These are phyloP conservation scores for Collybiopsis luxurians DNA, from an alignment of 768 basidiomycete species.

Conservation along the genomic window DNA sequence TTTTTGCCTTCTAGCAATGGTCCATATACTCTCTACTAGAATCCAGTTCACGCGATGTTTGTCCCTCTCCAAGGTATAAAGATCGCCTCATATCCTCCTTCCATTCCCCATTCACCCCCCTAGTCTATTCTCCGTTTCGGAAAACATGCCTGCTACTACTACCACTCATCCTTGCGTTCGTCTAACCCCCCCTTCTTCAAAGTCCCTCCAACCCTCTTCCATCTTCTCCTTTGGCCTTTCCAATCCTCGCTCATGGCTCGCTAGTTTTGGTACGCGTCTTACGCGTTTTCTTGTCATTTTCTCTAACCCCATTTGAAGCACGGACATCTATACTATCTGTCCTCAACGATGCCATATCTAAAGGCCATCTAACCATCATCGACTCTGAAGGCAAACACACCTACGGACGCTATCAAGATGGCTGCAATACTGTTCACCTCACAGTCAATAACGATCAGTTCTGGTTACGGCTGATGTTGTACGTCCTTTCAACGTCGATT, in stretches of 20 bases:
- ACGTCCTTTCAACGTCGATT: slow-evolving; percentile 21
- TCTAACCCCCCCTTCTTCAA: slow-evolving; percentile 37
- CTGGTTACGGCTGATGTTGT: slow-evolving; percentile 67
- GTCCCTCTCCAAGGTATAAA: slow-evolving; percentile 3
- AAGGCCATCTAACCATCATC: slow-evolving; percentile 59
- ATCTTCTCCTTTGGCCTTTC: slow-evolving; percentile 41
- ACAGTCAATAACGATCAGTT: slow-evolving; percentile 59
- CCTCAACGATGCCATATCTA: slow-evolving; percentile 54
- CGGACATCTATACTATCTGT: slow-evolving; percentile 59
- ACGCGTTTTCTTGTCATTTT: neutral
- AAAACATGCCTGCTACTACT: slow-evolving; percentile 30
- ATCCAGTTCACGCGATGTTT: neutral
- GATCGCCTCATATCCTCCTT: slow-evolving; percentile 19
- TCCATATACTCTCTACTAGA: neutral
- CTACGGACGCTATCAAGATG: slow-evolving; percentile 57
- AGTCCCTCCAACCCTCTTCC: slow-evolving; percentile 40
- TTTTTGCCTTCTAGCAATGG: neutral
- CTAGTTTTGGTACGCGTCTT: slow-evolving; percentile 41
- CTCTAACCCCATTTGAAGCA: slow-evolving; percentile 31
- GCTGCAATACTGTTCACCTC: slow-evolving; percentile 59
- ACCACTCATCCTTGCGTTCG: slow-evolving; percentile 35
- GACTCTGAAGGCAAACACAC: slow-evolving; percentile 59
- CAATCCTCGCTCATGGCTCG: slow-evolving; percentile 47
- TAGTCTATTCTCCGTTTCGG: slow-evolving; percentile 2
- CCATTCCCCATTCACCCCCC: slow-evolving; percentile 24